Percentiles rank a stretch among this genome's conserved stretches.
Conservation (phyloP, 23 red algal species). For the Chondrus crispus region DNA sequence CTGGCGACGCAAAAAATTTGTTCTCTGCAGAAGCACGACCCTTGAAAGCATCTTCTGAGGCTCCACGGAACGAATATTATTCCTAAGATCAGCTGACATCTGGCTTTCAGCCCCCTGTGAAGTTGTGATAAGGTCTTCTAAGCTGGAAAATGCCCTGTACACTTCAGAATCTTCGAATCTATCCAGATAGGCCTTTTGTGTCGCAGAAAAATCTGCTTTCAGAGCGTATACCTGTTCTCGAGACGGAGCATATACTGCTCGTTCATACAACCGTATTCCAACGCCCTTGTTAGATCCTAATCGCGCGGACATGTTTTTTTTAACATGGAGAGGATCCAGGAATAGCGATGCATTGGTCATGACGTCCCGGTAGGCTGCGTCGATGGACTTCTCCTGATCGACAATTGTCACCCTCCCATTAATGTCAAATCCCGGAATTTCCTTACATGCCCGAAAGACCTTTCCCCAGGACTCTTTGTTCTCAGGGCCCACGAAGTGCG, state of each 20-base stretch:
- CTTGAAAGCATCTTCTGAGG: neutral
- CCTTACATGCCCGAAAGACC: conserved; percentile 10
- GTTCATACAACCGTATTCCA: neutral
- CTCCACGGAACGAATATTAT: neutral
- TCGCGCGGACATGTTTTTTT: conserved; percentile 19
- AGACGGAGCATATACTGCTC: neutral
- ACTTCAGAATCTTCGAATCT: neutral
- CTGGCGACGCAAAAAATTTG: neutral
- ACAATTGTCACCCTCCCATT: neutral
- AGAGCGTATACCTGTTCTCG: neutral
- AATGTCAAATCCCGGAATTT: conserved; percentile 14
- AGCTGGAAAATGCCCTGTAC: neutral
- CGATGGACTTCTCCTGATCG: conserved; percentile 29
- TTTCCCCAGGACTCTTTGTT: neutral
- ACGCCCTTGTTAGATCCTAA: neutral
- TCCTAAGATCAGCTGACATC: neutral
- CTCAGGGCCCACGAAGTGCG: conserved; percentile 20
- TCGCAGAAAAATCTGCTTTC: too few species aligned
- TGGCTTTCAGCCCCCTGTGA: neutral
- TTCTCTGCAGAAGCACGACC: neutral
- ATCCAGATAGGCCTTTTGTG: neutral
- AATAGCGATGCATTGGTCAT: neutral
- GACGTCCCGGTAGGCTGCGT: conserved; percentile 23
- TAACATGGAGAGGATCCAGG: conserved; percentile 32
- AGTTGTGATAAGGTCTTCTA: neutral